A percentile compares a stretch with the other conserved stretches of the same genome.
phyloP scores from a whole-genome alignment of 192 early-diverging fungal genomes.

The Backusella luteola region DNA sequence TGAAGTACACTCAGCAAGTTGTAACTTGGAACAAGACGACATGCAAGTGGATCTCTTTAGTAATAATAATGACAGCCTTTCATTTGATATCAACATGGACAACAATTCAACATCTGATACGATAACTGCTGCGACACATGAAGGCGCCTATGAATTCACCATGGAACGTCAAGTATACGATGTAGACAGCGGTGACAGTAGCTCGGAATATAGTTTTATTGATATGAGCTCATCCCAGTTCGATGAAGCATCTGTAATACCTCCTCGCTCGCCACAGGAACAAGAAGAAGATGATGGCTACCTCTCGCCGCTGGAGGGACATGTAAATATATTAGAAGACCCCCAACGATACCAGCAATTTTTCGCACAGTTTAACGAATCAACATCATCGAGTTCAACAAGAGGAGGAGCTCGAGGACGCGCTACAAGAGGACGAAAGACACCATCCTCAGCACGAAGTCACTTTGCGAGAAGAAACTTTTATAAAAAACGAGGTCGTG shows the following conservation, averaged over 20 bases:
- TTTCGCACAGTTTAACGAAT: neutral
- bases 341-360: neutral
- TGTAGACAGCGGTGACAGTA: neutral
- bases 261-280: neutral
- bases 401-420: neutral
- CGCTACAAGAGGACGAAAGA: neutral
- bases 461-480: neutral
- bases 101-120: neutral
- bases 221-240: constrained; percentile 1
- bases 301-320: neutral
- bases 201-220: neutral
- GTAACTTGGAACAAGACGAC: neutral
- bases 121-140: no score
- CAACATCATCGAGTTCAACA: neutral
- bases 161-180: neutral
- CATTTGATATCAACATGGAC: neutral
- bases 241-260: neutral
- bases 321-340: neutral
- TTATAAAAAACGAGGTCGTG: neutral
- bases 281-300: neutral
- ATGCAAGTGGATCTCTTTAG: neutral
- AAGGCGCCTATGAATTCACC: neutral
- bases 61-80: neutral
- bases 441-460: neutral
- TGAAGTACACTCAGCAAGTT: neutral